Base-by-base conservation (phyloP, 129 eudicot species). In the Tagetes patula region DNA sequence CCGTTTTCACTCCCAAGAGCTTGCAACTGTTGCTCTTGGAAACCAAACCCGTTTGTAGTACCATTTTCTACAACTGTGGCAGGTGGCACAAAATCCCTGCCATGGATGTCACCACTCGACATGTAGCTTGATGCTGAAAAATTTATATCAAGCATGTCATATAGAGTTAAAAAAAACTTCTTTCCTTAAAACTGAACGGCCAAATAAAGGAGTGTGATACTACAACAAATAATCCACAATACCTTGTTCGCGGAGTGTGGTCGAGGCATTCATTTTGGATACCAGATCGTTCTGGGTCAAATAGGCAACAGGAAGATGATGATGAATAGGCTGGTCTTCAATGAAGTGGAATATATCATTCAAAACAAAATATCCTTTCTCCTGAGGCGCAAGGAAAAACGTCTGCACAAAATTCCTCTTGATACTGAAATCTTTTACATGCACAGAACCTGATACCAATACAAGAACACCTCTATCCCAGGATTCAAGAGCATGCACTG, bases 311-410 rank as follows among this genome's bases (percentile, higher is more conserved):
- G 96, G 85, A 80, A 81, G 84, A 58, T 87, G 85, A 58, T 87
- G 93, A 78, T 82, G 86, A 83, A 75, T 59, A 47, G 81, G 88
- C 40, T 91, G 91, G 14, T 90, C 99, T 33, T 91, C 96, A 66
- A 88, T 87, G 50, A 76, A 90, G 74, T 88, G 94, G 66, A 95
- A 89, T 45, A 95, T 82, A 70, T 95, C 99, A 79, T 88, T 95
- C 36, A 88, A 83, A 46, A 94, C 97, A 69, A 87, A 94, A 76
- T 76, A 94, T 50, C 98, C 98, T 48, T 81, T 84, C 70, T 90
- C 99, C 70, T 89, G 96, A 41, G 91, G 99, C 67, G 96, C 97
- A 73, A 86, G 95, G 73, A 88, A 95, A 67, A 88, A 95, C 5
- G 94, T 89, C 71, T 95, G 91, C 74, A 81, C 90, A 69, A 95